These are phyloP conservation scores for Pleurotus ostreatus DNA, from an alignment of 768 basidiomycete species.

Conservation along the genomic window DNA sequence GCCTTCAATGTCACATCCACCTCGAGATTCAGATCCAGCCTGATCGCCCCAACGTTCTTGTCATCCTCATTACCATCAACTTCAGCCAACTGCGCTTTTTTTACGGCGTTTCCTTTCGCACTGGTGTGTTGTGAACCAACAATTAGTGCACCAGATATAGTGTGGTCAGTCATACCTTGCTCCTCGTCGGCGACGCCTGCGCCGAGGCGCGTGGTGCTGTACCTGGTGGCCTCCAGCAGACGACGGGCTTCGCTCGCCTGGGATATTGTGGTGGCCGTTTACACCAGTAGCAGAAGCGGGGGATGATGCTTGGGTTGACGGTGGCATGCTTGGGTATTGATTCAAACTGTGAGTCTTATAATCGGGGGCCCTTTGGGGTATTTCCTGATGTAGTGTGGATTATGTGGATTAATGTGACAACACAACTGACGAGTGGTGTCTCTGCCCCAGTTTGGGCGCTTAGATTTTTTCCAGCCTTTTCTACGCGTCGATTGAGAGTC, in stretches of 20 bases:
- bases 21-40: constrained; percentile 1
- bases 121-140: not conserved
- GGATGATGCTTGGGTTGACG: not conserved
- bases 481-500: no score
- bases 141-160: not conserved
- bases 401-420: no score
- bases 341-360: no score
- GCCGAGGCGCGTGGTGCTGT: not conserved
- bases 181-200: not conserved
- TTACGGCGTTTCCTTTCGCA: not conserved
- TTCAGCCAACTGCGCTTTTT: not conserved
- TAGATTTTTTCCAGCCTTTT: no score
- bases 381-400: no score
- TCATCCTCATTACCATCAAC: not conserved
- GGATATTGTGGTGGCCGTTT: not conserved
- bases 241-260: not conserved
- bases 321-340: no score
- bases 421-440: no score
- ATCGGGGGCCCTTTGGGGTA: no score
- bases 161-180: not conserved
- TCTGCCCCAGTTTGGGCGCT: no score
- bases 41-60: not conserved
- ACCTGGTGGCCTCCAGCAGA: not conserved
- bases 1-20: constrained; percentile 1
- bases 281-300: not conserved